Evolutionary conservation across 805 yeast species (phyloP), one percentile per base, ranked within the genome.

Genomic region (Sugiyamaella valdiviana): DNA sequence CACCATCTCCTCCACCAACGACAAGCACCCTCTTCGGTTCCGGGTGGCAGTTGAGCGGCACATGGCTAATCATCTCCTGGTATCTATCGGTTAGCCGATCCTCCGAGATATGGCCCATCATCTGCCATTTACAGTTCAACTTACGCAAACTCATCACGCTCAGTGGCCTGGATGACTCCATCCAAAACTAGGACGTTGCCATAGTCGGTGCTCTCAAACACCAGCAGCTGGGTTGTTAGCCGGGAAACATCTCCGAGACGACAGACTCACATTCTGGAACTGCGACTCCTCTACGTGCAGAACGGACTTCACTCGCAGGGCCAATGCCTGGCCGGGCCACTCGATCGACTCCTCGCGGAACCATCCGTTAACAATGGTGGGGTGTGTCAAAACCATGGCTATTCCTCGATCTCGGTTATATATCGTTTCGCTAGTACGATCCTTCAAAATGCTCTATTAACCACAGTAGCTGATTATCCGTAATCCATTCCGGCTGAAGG

Each of bases 271-370:
- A 63, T 91, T 98, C 74, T 91, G 99, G 70, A 85, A 91, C 68
- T 82, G 78, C 52, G 96, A 86, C 68, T 83, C 77, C 67, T 84
- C 95, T 53, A 78, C 84, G 70, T 85, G 89, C 57, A 91, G 76
- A 46, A 91, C 78, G 68, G 89, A 81, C 58, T 91, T 88, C 50
- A 91, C 98, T 56, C 82, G 78, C 59, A 91, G 75, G 45, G 89
- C 79, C 93, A 93, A 83, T 58, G 97, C 98, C 76, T 90, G 96
- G 57, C 99, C 99, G 24, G 99, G 98, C 95, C 96, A 91, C 65
- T 95, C 86, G 68, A 90, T 87, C 57, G 95, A 85, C 67, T 85
- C 76, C 70, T 91, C 99, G 62, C 91, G 82, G 73, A 91, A 91
- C 99, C 99, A 91, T 63, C 97, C 97, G 69, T 93, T 89, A 39